phyloP scores from a whole-genome alignment of 176 grass and related monocot genomes.

The Oropetium thomaeum region DNA sequence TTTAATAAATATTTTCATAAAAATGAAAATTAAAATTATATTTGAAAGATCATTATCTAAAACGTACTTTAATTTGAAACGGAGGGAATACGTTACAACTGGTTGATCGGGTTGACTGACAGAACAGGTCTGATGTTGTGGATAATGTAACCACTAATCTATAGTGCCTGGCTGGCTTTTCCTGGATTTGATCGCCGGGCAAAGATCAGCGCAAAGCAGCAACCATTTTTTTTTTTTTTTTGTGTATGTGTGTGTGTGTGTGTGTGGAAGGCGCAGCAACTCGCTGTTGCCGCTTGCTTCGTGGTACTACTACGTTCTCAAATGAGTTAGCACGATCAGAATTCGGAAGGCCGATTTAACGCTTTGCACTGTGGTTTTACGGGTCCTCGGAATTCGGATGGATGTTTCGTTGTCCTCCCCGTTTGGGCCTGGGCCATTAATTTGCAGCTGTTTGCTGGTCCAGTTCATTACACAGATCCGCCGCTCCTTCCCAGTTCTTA shows the following conservation, averaged over 20 bases:
- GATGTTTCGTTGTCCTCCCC: neutral
- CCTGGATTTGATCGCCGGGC: neutral
- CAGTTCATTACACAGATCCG: neutral
- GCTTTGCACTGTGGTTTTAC: neutral
- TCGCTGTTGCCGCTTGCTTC: neutral
- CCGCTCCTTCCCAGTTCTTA: neutral
- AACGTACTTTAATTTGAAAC: too few species aligned
- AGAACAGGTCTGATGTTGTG: neutral
- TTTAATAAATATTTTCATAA: too few species aligned
- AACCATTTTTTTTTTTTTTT: too few species aligned
- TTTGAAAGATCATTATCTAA: too few species aligned
- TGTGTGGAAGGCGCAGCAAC: too few species aligned
- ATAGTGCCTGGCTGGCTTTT: neutral
- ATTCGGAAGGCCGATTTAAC: too few species aligned
- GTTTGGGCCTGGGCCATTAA: constrained; percentile 1
- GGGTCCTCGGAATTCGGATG: neutral
- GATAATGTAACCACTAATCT: neutral
- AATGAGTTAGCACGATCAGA: neutral
- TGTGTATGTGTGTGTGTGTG: too few species aligned
- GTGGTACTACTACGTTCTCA: neutral
- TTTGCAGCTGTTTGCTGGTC: neutral
- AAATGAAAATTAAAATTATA: too few species aligned
- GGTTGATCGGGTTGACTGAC: neutral
- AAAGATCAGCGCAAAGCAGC: neutral
- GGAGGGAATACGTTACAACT: too few species aligned